Evolutionary conservation across 2,329 filamentous ascomycete species (phyloP).

Genomic region (Fusarium coffeatum): DNA sequence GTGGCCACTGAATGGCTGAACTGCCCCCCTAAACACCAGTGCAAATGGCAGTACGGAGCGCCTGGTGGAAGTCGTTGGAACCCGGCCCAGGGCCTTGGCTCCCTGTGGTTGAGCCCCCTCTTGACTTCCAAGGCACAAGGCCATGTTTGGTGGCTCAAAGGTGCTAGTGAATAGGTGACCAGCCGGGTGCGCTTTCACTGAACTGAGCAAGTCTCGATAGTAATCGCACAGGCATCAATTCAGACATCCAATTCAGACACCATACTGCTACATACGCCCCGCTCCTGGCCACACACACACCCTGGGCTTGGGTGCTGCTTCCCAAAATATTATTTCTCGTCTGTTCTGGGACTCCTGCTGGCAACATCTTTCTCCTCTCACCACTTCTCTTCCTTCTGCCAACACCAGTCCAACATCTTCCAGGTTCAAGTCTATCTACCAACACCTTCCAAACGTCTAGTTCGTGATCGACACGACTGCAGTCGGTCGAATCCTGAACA

Average conservation of each 20-base stretch:
- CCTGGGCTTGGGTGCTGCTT: slow-evolving; percentile 46
- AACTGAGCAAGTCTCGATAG: slow-evolving; percentile 16
- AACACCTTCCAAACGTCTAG: slow-evolving; percentile 40
- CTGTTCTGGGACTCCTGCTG: slow-evolving; percentile 46
- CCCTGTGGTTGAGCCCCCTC: slow-evolving; percentile 37
- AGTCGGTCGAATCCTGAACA: slow-evolving; percentile 51
- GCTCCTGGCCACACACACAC: slow-evolving; percentile 47
- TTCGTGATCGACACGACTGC: slow-evolving; percentile 49
- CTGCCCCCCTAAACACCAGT: slow-evolving; percentile 27
- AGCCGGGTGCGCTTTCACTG: slow-evolving; percentile 35
- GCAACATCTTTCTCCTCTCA: slow-evolving; percentile 42
- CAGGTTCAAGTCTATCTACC: slow-evolving; percentile 33
- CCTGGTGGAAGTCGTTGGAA: slow-evolving; percentile 48
- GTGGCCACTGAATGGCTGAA: slow-evolving; percentile 38
- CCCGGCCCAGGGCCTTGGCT: slow-evolving; percentile 42
- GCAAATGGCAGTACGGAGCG: slow-evolving; percentile 17
- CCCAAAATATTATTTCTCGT: slow-evolving; percentile 58
- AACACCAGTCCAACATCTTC: slow-evolving; percentile 31
- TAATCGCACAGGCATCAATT: slow-evolving; percentile 51
- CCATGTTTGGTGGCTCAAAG: slow-evolving; percentile 31
- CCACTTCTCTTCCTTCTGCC: slow-evolving; percentile 35
- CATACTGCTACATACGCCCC: slow-evolving; percentile 40
- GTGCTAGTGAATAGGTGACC: slow-evolving; percentile 26
- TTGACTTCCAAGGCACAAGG: slow-evolving; percentile 39
- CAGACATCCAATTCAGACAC: slow-evolving; percentile 39